phyloP scores from a whole-genome alignment of 2,329 filamentous ascomycete species.

The Cephalotrichum gorgonifer region DNA sequence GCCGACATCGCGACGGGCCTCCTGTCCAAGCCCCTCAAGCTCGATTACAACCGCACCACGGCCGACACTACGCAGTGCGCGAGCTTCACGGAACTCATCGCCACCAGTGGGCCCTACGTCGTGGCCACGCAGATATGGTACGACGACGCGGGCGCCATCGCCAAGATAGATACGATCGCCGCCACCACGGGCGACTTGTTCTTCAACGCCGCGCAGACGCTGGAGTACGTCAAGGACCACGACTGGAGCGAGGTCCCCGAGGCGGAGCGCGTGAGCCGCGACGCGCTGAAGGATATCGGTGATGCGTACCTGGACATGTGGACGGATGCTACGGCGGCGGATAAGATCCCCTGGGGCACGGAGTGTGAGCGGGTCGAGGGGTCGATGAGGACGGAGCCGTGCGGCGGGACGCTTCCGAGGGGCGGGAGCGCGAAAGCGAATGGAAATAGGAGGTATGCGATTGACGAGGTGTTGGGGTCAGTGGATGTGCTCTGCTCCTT shows the following conservation, averaged over 20 bases:
- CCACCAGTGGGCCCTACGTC: constrained; percentile 1
- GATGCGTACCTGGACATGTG: constrained; percentile 4
- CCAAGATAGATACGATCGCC: constrained; percentile 2
- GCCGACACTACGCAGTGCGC: constrained; percentile 5
- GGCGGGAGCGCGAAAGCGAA: constrained; percentile 2
- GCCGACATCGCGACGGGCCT: not conserved
- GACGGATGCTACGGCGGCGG: constrained; percentile 5
- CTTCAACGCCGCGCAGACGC: constrained; percentile 2
- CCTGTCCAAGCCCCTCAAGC: not conserved
- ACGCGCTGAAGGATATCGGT: constrained; percentile 1
- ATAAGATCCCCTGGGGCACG: constrained; percentile 2
- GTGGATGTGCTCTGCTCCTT: constrained; percentile 5
- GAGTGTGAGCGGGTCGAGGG: constrained; percentile 2
- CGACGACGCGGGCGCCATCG: not conserved
- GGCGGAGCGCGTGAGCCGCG: constrained; percentile 4
- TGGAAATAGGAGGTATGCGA: not conserved
- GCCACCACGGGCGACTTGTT: constrained; percentile 5
- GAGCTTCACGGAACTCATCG: constrained; percentile 5
- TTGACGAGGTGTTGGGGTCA: not conserved
- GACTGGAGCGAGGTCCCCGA: constrained; percentile 4
- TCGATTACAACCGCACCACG: constrained; percentile 4
- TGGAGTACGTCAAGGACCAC: not conserved
- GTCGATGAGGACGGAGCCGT: constrained; percentile 2
- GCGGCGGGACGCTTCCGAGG: not conserved
- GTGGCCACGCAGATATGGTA: constrained; percentile 5